Conservation (phyloP, 805 yeast species). For the Barnettozyma salicaria region DNA sequence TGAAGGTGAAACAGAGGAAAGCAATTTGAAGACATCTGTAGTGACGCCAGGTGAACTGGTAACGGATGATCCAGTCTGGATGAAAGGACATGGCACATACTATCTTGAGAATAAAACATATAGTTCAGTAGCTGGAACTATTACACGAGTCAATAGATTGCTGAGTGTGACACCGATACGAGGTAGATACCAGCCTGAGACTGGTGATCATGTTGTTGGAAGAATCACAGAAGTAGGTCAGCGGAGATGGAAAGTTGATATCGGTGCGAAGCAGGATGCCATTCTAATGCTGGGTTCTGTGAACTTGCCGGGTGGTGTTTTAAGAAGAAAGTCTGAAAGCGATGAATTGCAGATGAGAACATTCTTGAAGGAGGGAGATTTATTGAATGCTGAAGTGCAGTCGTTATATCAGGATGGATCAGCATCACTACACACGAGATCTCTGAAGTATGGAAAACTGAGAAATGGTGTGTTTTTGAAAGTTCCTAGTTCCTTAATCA, state of each 20-base stretch:
- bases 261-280: conserved; percentile 93
- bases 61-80: conserved; percentile 95
- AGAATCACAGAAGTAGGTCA: conserved; percentile 91
- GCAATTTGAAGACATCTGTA: conserved; percentile 33
- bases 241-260: conserved; percentile 94
- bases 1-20: conserved; percentile 25
- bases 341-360: conserved; percentile 96
- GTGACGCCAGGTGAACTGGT: conserved; percentile 96
- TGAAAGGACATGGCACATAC: conserved; percentile 98
- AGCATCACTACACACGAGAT: conserved; percentile 91
- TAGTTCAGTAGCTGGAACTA: conserved; percentile 89
- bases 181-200: conserved; percentile 87
- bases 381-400: conserved; percentile 94
- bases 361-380: conserved; percentile 91
- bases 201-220: conserved; percentile 95
- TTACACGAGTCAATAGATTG: conserved; percentile 79
- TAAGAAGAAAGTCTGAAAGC: conserved; percentile 87
- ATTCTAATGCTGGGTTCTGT: conserved; percentile 91
- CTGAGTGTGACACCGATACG: conserved; percentile 80
- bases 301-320: conserved; percentile 93
- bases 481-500: conserved; percentile 77
- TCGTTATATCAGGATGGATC: conserved; percentile 82
- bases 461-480: conserved; percentile 81
- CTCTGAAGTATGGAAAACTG: conserved; percentile 89
- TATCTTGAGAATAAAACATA: conserved; percentile 67